phyloP scores from a whole-genome alignment of 2,329 filamentous ascomycete species.

The Fonsecaea nubica region DNA sequence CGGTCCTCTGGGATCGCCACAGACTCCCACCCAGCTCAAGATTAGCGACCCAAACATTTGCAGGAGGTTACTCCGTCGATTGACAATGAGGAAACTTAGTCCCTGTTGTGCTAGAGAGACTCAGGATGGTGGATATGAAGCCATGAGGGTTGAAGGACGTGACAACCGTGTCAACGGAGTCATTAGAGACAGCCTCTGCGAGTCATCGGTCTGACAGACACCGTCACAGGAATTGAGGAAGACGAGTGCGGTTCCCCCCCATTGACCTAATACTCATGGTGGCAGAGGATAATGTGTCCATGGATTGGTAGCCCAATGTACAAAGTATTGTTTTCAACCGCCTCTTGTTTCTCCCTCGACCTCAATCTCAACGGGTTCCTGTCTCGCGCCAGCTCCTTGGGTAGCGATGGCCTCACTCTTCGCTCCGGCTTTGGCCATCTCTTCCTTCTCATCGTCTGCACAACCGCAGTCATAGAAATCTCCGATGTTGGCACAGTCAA shows the following conservation, averaged over 20 bases:
- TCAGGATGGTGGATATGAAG: slow-evolving; percentile 23
- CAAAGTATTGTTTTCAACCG: slow-evolving; percentile 30
- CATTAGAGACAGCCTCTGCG: slow-evolving; percentile 26
- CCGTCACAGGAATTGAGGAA: not conserved
- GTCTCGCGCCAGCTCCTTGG: slow-evolving; percentile 21
- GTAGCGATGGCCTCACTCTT: slow-evolving; percentile 33
- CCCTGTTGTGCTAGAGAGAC: slow-evolving; percentile 28
- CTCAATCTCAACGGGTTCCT: slow-evolving; percentile 37
- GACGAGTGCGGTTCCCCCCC: not conserved
- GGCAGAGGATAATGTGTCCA: not conserved
- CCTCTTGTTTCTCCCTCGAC: slow-evolving; percentile 39
- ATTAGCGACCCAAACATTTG: slow-evolving; percentile 11
- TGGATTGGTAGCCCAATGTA: slow-evolving; percentile 3
- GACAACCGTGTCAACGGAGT: slow-evolving; percentile 21
- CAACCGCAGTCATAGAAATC: slow-evolving; percentile 73
- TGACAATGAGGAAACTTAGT: slow-evolving; percentile 24
- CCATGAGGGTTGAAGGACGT: slow-evolving; percentile 28
- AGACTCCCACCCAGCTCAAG: slow-evolving; percentile 3
- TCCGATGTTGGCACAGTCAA: slow-evolving; percentile 69
- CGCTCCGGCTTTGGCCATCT: slow-evolving; percentile 31
- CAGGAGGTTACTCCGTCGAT: slow-evolving; percentile 20
- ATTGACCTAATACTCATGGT: not conserved
- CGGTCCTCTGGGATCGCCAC: slow-evolving; percentile 1
- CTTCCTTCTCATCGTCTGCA: slow-evolving; percentile 59
- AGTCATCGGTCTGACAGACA: slow-evolving; percentile 23